A percentile compares a stretch with the other conserved stretches of the same genome.
phyloP scores from a whole-genome alignment of 805 yeast genomes.

The Clavispora asparagi region DNA sequence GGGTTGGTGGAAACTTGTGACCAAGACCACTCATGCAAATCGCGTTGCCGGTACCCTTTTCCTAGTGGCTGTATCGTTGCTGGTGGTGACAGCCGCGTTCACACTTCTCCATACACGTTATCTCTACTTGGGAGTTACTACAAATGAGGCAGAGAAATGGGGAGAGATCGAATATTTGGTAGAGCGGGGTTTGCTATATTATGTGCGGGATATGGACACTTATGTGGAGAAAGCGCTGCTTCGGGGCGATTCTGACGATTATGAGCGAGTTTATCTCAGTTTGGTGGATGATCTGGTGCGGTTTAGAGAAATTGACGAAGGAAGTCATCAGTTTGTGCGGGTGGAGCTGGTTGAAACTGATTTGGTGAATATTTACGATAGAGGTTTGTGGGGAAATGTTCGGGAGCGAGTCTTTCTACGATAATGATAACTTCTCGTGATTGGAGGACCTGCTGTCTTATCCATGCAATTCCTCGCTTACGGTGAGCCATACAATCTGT shows the following conservation, averaged over 20 bases:
- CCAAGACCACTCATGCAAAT: conserved; percentile 25
- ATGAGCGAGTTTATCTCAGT: conserved; percentile 22
- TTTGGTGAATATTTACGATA: conserved; percentile 44
- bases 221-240: conserved; percentile 21
- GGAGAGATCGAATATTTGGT: conserved; percentile 42
- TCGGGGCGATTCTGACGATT: conserved; percentile 6
- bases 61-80: conserved; percentile 40
- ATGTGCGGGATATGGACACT: conserved; percentile 5
- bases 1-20: conserved; percentile 18
- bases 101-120: conserved; percentile 33
- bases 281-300: conserved; percentile 22
- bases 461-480: too few species aligned
- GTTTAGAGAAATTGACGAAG: conserved; percentile 9
- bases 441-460: too few species aligned
- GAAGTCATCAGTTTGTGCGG: conserved; percentile 9
- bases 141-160: conserved; percentile 75
- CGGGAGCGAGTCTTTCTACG: conserved; percentile 18
- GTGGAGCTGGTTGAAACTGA: conserved; percentile 23
- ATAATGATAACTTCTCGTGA: too few species aligned
- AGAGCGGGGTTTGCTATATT: conserved; percentile 9
- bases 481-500: too few species aligned
- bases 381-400: conserved; percentile 42
- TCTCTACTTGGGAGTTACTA: conserved; percentile 64
- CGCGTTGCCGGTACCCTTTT: conserved; percentile 40
- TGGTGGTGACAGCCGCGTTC: conserved; percentile 38